phyloP scores from a whole-genome alignment of 2,329 filamentous ascomycete species.

The Tympanopsis confertula region DNA sequence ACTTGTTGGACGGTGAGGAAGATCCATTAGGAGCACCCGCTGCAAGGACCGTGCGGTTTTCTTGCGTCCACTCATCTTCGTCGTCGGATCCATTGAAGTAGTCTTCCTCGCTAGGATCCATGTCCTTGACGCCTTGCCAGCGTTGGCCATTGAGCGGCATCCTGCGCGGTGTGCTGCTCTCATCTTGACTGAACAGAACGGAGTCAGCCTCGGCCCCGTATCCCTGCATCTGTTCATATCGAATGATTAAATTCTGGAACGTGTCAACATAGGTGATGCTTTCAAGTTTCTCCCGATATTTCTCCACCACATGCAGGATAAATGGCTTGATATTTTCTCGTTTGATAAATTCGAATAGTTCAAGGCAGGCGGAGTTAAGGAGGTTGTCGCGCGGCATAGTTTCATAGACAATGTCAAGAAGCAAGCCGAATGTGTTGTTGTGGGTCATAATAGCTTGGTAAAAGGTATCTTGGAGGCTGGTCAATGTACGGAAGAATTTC shows the following conservation, averaged over 20 bases:
- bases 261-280: slow-evolving; percentile 61
- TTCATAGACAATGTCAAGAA: slow-evolving; percentile 56
- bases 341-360: slow-evolving; percentile 64
- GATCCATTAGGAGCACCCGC: neutral
- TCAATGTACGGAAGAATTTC: slow-evolving; percentile 63
- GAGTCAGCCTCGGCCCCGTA: slow-evolving; percentile 40
- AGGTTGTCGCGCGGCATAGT: slow-evolving; percentile 66
- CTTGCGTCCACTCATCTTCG: slow-evolving; percentile 35
- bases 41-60: neutral
- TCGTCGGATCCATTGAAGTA: slow-evolving; percentile 66
- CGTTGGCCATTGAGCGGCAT: neutral
- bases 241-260: slow-evolving; percentile 49
- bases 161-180: slow-evolving; percentile 14
- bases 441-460: slow-evolving; percentile 59
- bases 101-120: slow-evolving; percentile 58
- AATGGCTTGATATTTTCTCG: slow-evolving; percentile 51
- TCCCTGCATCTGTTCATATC: slow-evolving; percentile 53
- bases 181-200: slow-evolving; percentile 44
- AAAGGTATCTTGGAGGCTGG: slow-evolving; percentile 60
- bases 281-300: slow-evolving; percentile 52
- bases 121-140: slow-evolving; percentile 48
- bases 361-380: slow-evolving; percentile 61
- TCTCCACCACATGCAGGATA: slow-evolving; percentile 57
- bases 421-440: slow-evolving; percentile 55
- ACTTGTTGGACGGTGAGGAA: neutral